A percentile compares a stretch with the other conserved stretches of the same genome.
Conservation (phyloP, 2,329 filamentous ascomycete species). For the Ceratocystis diversiconidia region DNA sequence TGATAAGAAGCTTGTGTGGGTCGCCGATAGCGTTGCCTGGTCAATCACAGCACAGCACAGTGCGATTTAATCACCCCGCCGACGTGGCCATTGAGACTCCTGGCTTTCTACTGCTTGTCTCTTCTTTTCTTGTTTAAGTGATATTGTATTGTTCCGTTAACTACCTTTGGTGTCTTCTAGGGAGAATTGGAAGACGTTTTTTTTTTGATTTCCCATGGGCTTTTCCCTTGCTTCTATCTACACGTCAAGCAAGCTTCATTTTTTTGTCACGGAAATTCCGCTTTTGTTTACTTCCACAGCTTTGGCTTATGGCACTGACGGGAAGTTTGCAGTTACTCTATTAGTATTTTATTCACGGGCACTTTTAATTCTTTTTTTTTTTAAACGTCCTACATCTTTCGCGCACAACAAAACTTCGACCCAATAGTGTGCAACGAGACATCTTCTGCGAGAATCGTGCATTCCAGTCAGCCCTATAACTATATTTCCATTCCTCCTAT, state of each 20-base stretch:
- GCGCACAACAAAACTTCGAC: background rate
- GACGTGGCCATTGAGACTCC: slow-evolving; percentile 11
- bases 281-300: slow-evolving; percentile 4
- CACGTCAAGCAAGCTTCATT: background rate
- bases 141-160: background rate
- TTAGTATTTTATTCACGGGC: background rate
- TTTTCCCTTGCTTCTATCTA: background rate
- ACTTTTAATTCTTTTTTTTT: slow-evolving; percentile 5
- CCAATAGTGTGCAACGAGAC: background rate
- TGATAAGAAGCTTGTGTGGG: slow-evolving; percentile 6
- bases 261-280: background rate
- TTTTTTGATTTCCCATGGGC: slow-evolving; percentile 4
- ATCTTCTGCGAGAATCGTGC: background rate
- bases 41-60: slow-evolving; percentile 10
- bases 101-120: slow-evolving; percentile 3
- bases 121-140: slow-evolving; percentile 10
- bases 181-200: background rate
- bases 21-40: slow-evolving; percentile 11
- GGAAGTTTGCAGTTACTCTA: background rate
- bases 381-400: background rate
- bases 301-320: background rate
- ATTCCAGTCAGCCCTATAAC: background rate
- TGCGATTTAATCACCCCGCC: slow-evolving; percentile 13
- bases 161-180: background rate
- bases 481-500: background rate